A percentile compares a stretch with the other conserved stretches of the same genome.
phyloP scores from a whole-genome alignment of 495 filamentous ascomycete genomes.

The Cercophora samala region DNA sequence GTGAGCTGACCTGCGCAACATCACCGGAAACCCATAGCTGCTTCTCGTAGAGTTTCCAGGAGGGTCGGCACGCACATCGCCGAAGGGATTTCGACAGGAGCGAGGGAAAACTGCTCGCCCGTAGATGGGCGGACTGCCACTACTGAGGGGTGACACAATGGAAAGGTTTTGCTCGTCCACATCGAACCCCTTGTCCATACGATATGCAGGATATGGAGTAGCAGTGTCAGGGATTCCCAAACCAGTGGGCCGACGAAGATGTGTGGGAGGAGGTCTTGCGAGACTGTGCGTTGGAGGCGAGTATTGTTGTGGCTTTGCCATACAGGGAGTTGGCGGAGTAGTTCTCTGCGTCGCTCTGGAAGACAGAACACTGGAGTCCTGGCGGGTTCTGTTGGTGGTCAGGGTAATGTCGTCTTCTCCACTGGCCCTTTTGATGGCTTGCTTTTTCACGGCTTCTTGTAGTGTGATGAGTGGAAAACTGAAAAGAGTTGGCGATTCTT shows the following conservation, averaged over 20 bases:
- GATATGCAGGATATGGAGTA: not conserved
- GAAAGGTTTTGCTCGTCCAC: not conserved
- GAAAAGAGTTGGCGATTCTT: slow-evolving; percentile 22
- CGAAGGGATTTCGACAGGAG: slow-evolving; percentile 21
- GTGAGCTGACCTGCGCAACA: slow-evolving; percentile 9
- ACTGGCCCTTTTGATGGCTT: slow-evolving; percentile 19
- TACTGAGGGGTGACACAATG: not conserved
- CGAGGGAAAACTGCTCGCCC: slow-evolving; percentile 4
- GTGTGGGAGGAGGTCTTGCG: slow-evolving; percentile 19
- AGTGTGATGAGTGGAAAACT: slow-evolving; percentile 29
- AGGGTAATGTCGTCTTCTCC: slow-evolving; percentile 25
- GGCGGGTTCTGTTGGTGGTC: slow-evolving; percentile 22
- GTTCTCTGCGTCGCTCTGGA: slow-evolving; percentile 24
- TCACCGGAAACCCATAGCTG: slow-evolving; percentile 10
- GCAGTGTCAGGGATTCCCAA: slow-evolving; percentile 10
- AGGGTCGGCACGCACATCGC: slow-evolving; percentile 4
- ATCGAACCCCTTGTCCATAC: not conserved
- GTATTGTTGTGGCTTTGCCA: slow-evolving; percentile 21
- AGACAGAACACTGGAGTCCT: slow-evolving; percentile 22
- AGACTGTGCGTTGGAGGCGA: slow-evolving; percentile 19
- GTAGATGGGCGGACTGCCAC: not conserved
- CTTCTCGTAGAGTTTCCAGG: slow-evolving; percentile 14
- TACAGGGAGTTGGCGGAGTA: slow-evolving; percentile 18
- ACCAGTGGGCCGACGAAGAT: slow-evolving; percentile 16
- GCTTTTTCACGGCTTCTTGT: slow-evolving; percentile 26